These are phyloP conservation scores for Picochlorum sp. DNA, from an alignment of 139 green algal species.

Conservation along the genomic window DNA sequence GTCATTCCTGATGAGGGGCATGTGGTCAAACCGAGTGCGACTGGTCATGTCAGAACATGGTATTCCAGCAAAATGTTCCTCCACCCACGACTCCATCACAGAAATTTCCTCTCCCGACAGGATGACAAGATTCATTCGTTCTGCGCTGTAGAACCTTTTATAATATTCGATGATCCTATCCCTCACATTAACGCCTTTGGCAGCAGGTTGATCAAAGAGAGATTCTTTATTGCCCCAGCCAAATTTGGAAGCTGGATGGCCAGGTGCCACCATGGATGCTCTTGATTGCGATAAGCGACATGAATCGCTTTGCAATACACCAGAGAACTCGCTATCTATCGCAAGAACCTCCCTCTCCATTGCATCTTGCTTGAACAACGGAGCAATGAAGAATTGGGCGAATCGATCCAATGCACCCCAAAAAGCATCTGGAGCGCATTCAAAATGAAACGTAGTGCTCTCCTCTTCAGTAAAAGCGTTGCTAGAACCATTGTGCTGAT, in stretches of 20 bases:
- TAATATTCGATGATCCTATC: conserved; percentile 76
- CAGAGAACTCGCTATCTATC: conserved; percentile 78
- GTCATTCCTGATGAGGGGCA: conserved; percentile 30
- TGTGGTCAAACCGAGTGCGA: too few relatives aligned
- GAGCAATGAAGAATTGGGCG: conserved; percentile 87
- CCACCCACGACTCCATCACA: conserved; percentile 61
- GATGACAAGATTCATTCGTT: conserved; percentile 86
- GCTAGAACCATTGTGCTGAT: conserved; percentile 63
- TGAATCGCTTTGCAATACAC: conserved; percentile 74
- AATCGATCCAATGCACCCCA: conserved; percentile 83
- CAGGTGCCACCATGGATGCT: conserved; percentile 59
- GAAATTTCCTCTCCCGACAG: conserved; percentile 81
- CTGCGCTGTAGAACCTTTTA: conserved; percentile 75
- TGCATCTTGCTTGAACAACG: conserved; percentile 71
- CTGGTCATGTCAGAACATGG: conserved; percentile 1
- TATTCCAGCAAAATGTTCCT: conserved; percentile 47
- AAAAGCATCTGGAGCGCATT: conserved; percentile 67
- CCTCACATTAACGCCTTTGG: conserved; percentile 55
- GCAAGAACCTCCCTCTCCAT: conserved; percentile 87
- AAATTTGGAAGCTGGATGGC: conserved; percentile 82
- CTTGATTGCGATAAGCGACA: conserved; percentile 75
- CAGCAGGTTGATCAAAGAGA: conserved; percentile 55
- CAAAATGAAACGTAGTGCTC: conserved; percentile 80
- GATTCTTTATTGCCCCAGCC: conserved; percentile 83
- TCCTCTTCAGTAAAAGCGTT: conserved; percentile 95